Evolutionary conservation across 1,284 basidiomycete species (phyloP).

Genomic region (Cryptococcus floricola): DNA sequence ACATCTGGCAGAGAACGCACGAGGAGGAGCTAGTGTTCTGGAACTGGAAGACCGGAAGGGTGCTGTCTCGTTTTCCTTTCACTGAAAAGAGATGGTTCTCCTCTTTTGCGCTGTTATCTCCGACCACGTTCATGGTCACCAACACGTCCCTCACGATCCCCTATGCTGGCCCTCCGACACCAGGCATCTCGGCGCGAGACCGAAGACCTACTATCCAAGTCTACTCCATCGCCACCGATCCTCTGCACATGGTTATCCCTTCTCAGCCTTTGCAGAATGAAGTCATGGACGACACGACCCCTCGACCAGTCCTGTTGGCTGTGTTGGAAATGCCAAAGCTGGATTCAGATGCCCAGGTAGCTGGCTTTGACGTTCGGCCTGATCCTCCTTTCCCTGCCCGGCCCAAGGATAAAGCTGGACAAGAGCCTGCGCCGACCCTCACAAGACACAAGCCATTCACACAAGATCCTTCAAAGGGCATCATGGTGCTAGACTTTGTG

Average conservation of each 20-base stretch:
- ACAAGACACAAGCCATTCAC: constrained; percentile 38
- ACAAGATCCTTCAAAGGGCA: constrained; percentile 39
- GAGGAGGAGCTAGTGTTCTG: constrained; percentile 45
- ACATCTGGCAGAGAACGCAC: constrained; percentile 15
- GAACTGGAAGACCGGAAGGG: constrained; percentile 48
- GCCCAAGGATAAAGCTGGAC: neutral
- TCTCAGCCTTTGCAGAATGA: constrained; percentile 30
- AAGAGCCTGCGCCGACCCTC: constrained; percentile 13
- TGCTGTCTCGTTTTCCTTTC: constrained; percentile 29
- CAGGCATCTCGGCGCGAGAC: constrained; percentile 9
- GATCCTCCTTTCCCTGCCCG: constrained; percentile 43
- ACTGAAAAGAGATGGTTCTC: constrained; percentile 33
- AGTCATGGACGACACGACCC: constrained; percentile 33
- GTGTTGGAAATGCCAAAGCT: constrained; percentile 34
- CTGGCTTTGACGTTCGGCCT: constrained; percentile 41
- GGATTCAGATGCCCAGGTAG: constrained; percentile 16
- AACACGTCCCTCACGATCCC: constrained; percentile 24
- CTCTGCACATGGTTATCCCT: constrained; percentile 15
- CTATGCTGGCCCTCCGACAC: constrained; percentile 15
- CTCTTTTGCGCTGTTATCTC: constrained; percentile 30
- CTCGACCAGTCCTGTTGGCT: constrained; percentile 27
- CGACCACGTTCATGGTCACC: constrained; percentile 35
- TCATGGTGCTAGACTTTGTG: constrained; percentile 43
- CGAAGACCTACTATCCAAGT: constrained; percentile 41
- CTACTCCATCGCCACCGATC: constrained; percentile 32